Evolutionary conservation across 2,329 filamentous ascomycete genomes (phyloP), one percentile per base, ranked within the genome.

Genomic region (Nothomitra cinnamomea): DNA sequence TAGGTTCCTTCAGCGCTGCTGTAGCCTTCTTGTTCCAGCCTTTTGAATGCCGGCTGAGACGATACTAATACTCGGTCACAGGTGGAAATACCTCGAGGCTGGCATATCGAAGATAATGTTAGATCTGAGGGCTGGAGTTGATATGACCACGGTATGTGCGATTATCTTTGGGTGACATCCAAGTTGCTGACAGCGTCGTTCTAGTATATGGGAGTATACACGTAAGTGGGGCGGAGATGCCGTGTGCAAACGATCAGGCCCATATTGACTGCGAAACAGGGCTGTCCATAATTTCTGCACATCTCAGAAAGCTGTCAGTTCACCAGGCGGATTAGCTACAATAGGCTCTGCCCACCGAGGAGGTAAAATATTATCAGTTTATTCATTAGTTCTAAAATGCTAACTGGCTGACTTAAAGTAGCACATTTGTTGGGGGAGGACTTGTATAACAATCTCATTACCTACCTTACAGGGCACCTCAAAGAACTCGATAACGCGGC

Each of bases 281-380:
- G 88, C 89, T 57, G 92, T 98, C 51, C 92, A 98, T 72, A 95
- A 98, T 72, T 98, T 98, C 69, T 98, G 92, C 68, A 98, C 92
- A 54, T 95, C 92, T 22, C 92, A 96, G 68, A 96, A 96, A 67
- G 87, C 87, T 45, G 77, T 42, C 24, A 45, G 32, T 28, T 22
- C 40, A 13, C 41, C 38, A 10, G 52, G 40, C n/a, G 52, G 41
- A 19, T 12, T 53, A n/a, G 21, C n/a, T 8, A 7, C 24, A 35
- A 24, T 52, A 28, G 50, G 42, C 42, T 25, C 41, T 32, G 77
- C 78, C 58, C 83, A 87, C 66, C 75, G 84, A 58, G 88, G 88
- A 67, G 86, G 86, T 81, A 17, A 32, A 43, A 15, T 41, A 17
- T 19, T 19, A 19, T 10, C 8, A 10, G 25, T 42, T 21, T 52